Evolutionary conservation across 1,139 yeast genomes (phyloP).

Genomic region (Fermentozyma sake): DNA sequence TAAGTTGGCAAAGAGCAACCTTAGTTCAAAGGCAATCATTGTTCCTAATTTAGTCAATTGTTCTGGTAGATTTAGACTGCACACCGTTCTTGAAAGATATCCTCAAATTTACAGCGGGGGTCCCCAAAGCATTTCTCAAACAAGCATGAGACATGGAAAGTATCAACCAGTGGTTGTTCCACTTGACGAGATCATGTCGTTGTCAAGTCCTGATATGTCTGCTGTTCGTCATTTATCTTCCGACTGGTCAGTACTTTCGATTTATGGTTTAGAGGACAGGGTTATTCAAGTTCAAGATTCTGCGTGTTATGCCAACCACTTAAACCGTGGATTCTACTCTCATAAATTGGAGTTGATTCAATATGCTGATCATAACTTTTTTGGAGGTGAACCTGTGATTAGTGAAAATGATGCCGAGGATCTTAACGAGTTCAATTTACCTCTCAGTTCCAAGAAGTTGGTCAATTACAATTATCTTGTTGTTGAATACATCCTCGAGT

Average conservation of each 20-base stretch:
- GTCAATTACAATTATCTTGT: slow-evolving; percentile 61
- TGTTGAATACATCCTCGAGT: slow-evolving; percentile 47
- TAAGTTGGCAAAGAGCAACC: slow-evolving; percentile 18
- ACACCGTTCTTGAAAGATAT: slow-evolving; percentile 35
- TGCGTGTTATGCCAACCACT: slow-evolving; percentile 50
- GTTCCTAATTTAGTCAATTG: slow-evolving; percentile 71
- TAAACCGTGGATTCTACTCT: slow-evolving; percentile 45
- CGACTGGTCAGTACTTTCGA: slow-evolving; percentile 53
- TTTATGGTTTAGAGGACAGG: slow-evolving; percentile 68
- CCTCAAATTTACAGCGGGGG: slow-evolving; percentile 5
- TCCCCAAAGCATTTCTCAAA: slow-evolving; percentile 23
- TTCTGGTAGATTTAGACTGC: slow-evolving; percentile 54
- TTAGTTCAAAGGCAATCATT: slow-evolving; percentile 24
- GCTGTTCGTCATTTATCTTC: slow-evolving; percentile 38
- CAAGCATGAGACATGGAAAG: slow-evolving; percentile 44
- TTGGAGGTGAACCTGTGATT: slow-evolving; percentile 41
- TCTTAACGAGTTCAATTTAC: slow-evolving; percentile 36
- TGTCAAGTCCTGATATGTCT: slow-evolving; percentile 49
- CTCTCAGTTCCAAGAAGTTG: slow-evolving; percentile 36
- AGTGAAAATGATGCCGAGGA: slow-evolving; percentile 25
- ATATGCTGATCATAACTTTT: slow-evolving; percentile 78
- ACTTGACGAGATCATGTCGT: slow-evolving; percentile 47
- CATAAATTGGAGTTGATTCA: slow-evolving; percentile 58
- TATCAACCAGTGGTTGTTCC: slow-evolving; percentile 37
- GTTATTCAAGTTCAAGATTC: slow-evolving; percentile 66